Evolutionary conservation across 106 monocot species (phyloP).

Genomic region (Posidonia australis): DNA sequence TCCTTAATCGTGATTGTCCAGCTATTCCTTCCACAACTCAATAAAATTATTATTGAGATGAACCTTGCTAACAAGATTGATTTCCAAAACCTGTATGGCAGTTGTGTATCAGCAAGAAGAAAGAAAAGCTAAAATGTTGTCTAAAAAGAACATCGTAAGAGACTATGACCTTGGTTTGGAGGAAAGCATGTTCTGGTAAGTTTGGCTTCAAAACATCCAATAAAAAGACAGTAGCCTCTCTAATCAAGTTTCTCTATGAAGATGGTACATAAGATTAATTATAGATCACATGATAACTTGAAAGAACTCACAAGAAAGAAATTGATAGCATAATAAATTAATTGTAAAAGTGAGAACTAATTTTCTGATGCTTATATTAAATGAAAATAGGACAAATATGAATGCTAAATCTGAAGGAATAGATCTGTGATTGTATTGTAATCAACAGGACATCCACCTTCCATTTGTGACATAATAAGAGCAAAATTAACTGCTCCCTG

Average conservation of each 20-base stretch:
- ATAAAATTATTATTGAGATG: too few species aligned
- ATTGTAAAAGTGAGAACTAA: too few species aligned
- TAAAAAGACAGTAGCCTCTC: conserved; percentile 96
- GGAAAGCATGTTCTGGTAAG: conserved; percentile 95
- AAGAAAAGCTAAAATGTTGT: background rate
- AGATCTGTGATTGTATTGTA: conserved; percentile 98
- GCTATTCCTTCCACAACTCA: too few species aligned
- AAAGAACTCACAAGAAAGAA: too few species aligned
- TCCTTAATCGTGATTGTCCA: too few species aligned
- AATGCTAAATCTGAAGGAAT: too few species aligned
- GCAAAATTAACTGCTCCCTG: conserved; percentile 71
- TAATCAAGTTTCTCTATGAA: conserved; percentile 80
- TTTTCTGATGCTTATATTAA: too few species aligned
- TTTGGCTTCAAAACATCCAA: conserved; percentile 98
- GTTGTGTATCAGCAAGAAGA: background rate
- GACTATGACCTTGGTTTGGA: conserved; percentile 75
- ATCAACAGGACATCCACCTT: conserved; percentile 88
- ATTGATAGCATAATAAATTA: too few species aligned
- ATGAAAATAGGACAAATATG: too few species aligned
- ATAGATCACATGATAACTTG: too few species aligned
- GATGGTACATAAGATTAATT: background rate
- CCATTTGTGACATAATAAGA: conserved; percentile 91
- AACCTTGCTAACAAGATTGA: conserved; percentile 97
- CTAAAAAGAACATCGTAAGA: background rate
- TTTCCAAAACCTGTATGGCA: conserved; percentile 72